Evolutionary conservation across 305 asterid species (phyloP).

Genomic region (Plantago coronopus): DNA sequence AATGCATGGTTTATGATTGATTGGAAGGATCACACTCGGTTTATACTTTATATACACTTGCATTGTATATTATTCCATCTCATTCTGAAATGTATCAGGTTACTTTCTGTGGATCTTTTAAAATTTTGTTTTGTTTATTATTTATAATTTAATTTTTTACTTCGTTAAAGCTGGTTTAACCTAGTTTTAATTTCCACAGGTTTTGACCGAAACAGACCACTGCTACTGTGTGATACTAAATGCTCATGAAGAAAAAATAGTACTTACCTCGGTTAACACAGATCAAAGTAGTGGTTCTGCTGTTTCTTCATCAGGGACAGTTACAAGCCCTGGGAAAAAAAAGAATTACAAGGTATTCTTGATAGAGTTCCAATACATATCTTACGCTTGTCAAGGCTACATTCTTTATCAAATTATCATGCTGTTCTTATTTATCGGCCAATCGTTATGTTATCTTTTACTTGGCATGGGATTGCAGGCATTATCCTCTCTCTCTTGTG

Average conservation of each 20-base stretch:
- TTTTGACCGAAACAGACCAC: constrained; percentile 89
- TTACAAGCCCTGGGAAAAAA: constrained; percentile 41
- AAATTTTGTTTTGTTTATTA: background rate
- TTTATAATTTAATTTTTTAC: background rate
- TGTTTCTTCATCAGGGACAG: constrained; percentile 39
- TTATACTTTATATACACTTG: too few species aligned
- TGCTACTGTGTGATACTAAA: constrained; percentile 90
- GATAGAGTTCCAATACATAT: constrained; percentile 8
- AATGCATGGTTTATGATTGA: background rate
- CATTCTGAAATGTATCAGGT: background rate
- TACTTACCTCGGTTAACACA: constrained; percentile 59
- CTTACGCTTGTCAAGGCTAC: background rate
- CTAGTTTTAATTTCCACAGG: constrained; percentile 41
- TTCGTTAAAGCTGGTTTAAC: background rate
- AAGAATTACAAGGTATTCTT: constrained; percentile 67
- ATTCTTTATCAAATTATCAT: too few species aligned
- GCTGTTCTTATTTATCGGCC: too few species aligned
- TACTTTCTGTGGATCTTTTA: background rate
- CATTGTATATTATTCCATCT: background rate
- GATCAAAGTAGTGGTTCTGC: constrained; percentile 36
- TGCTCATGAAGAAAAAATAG: constrained; percentile 86
- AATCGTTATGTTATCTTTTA: too few species aligned
- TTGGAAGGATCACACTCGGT: too few species aligned
- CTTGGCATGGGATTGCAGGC: too few species aligned
- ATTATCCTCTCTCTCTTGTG: too few species aligned